Conservation (phyloP, 352 stramenopile genomes). For the Pythium diclinum region DNA sequence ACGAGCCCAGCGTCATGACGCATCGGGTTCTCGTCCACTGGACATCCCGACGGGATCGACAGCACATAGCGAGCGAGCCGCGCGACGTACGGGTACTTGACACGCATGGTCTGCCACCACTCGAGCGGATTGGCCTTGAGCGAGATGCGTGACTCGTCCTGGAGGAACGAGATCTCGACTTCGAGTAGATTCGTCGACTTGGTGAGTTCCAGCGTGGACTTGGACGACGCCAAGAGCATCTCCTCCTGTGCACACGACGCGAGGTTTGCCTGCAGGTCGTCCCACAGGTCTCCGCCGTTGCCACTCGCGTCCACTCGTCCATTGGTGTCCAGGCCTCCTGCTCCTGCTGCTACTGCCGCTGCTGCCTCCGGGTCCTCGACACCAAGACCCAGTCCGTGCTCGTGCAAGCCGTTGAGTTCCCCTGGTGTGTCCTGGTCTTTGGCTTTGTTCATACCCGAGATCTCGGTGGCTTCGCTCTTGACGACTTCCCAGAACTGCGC, state of each 20-base stretch:
- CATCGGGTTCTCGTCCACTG: conserved; percentile 50
- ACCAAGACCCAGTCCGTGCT: conserved; percentile 32
- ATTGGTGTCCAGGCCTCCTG: not conserved
- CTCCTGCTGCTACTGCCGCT: not conserved
- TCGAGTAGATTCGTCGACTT: conserved; percentile 78
- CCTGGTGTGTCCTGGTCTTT: conserved; percentile 42
- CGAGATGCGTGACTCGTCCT: conserved; percentile 58
- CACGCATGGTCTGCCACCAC: conserved; percentile 71
- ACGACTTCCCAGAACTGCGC: conserved; percentile 70
- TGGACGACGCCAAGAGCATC: conserved; percentile 63
- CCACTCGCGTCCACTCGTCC: not conserved
- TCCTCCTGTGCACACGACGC: conserved; percentile 70
- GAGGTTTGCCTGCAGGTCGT: conserved; percentile 73
- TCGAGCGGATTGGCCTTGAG: conserved; percentile 63
- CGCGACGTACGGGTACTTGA: conserved; percentile 80
- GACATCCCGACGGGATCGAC: conserved; percentile 54
- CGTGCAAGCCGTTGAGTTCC: conserved; percentile 34
- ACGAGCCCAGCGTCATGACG: conserved; percentile 42
- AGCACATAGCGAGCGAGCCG: conserved; percentile 63
- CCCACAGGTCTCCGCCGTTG: conserved; percentile 59
- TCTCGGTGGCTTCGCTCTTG: conserved; percentile 52
- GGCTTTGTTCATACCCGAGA: conserved; percentile 44
- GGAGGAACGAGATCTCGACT: conserved; percentile 77
- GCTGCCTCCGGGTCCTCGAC: conserved; percentile 30
- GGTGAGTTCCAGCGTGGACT: conserved; percentile 59